Base-by-base conservation (phyloP, 1,139 yeast species). In the Taphrina sp. region DNA sequence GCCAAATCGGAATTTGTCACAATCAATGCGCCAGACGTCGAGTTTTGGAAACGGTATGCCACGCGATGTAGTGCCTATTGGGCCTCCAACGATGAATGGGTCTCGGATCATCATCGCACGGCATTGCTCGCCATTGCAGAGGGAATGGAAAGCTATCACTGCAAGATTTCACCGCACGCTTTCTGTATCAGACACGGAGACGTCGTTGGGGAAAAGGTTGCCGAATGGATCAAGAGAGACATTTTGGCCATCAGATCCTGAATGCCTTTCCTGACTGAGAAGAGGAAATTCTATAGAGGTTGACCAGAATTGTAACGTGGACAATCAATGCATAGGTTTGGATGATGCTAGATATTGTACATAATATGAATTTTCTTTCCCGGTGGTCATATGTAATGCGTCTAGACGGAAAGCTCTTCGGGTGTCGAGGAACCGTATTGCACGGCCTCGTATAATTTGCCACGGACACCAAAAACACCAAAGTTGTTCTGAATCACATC, bases 401-500 rank as follows among this genome's bases (percentile, higher is more conserved):
- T 12, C 12, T 43, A 43, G 2, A 43, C 38, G 16, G 47, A 31
- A 26, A 43, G 20, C 29, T 43, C 47, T 22, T 43, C 47, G 10
- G 45, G 24, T 8, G 47, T 22, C 8, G 37, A 29, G 10, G 46
- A 38, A 7, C 54, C 54, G 23, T 49, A 49, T 22, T 29, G 43
- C 7, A 42, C 44, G 24, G 56, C 46, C 24, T 52, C 49, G 28
- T 52, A 52, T 31, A 52, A 37, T 33, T 52, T 52, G 5, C 56
- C 56, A 14, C 56, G 41, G n/a, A 52, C 49, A 8, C 56, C 56
- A 26, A 42, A 52, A 29, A 52, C 56, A 19, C 56, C 56, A 41
- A 41, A 52, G 24, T 52, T 52, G 33, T 52, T 52, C 43, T 52
- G 56, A 19, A 42, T 43, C 34, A 52, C 42, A 20, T 52, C 56